phyloP scores from a whole-genome alignment of 768 basidiomycete genomes.

The Glaciozyma martinii region DNA sequence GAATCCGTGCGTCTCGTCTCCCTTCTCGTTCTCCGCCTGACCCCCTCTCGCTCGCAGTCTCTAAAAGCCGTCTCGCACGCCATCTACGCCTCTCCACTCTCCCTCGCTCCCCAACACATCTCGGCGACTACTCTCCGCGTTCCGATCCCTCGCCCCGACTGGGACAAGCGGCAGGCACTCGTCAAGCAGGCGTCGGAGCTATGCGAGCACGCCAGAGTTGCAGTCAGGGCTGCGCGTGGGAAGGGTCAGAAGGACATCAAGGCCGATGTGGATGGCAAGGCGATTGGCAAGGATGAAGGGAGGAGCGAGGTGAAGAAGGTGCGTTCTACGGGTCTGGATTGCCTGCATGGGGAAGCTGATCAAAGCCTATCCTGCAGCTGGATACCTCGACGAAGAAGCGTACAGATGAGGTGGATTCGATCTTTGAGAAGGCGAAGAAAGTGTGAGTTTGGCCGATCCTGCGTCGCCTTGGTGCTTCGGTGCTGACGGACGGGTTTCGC shows the following conservation, averaged over 20 bases:
- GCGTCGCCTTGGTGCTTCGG: no score
- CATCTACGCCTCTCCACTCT: slow-evolving; percentile 25
- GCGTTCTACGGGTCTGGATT: not conserved
- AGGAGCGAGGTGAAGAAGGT: slow-evolving; percentile 21
- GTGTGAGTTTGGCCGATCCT: slow-evolving; percentile 10
- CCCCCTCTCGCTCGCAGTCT: not conserved
- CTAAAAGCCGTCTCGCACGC: slow-evolving; percentile 25
- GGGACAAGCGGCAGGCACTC: slow-evolving; percentile 24
- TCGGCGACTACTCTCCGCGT: slow-evolving; percentile 20
- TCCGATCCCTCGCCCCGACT: slow-evolving; percentile 19
- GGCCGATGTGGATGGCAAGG: slow-evolving; percentile 21
- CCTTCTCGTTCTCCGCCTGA: not conserved
- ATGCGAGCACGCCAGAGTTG: slow-evolving; percentile 24
- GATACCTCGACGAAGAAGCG: slow-evolving; percentile 29
- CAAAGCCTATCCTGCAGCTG: slow-evolving; percentile 1
- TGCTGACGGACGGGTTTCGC: no score
- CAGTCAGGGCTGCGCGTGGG: slow-evolving; percentile 11
- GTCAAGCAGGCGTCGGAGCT: slow-evolving; percentile 21
- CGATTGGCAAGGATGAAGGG: slow-evolving; percentile 21
- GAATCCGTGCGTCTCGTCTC: slow-evolving; percentile 12
- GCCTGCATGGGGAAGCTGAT: not conserved
- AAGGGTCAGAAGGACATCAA: slow-evolving; percentile 33
- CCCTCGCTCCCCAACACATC: slow-evolving; percentile 20
- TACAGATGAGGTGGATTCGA: slow-evolving; percentile 30
- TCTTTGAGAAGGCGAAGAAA: slow-evolving; percentile 28